Base-by-base conservation (phyloP, 805 yeast genomes). In the Lipomyces yamanashiensis region DNA sequence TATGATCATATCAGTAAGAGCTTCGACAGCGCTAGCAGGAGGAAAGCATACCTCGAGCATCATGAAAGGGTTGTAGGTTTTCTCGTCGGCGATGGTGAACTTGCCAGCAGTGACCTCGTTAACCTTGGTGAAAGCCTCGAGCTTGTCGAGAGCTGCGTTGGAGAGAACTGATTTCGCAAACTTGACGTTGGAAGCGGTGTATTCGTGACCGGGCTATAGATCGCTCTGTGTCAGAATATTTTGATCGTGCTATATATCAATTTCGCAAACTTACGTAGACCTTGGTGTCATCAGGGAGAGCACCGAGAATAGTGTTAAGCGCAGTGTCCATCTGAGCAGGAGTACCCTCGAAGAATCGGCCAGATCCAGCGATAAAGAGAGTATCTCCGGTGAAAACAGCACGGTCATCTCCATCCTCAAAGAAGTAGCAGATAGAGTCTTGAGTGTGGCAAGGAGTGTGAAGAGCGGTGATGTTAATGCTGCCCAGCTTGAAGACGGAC, bases 381-480 rank as follows among this genome's bases (percentile, higher is more conserved):
- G 99, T 95, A 76, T 95, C 99, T 12, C 99, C 99, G 0, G 98
- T 90, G 77, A 95, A 91, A 1, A 95, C 92, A 2, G 88, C 92
- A 67, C 80, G 81, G 69, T 91, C 85, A 40, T 80, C 82, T 0
- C 92, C 84, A 74, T 93, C 98, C 53, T 79, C 79, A 0, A 84
- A 91, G 71, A 76, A 88, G 76, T 91, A 95, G 73, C 98, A 93
- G 64, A 95, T 89, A 2, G 97, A 90, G 76, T 95, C 99, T 76
- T 89, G 95, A 0, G 99, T 95, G 75, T 95, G 99, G 74, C 99
- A 95, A 3, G 99, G 99, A 0, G 99, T 95, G 76, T 93, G 93
- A 45, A 93, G 79, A 0, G 97, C 96, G 1, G 87, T 85, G 56
- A 92, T 83, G 17, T 84, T 80, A 56, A 93, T 73, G 47, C 80